Percentiles rank a stretch among this genome's conserved stretches.
These are phyloP conservation scores for Oemleria cerasiformis DNA, from an alignment of 306 rosid species.

Conservation along the genomic window DNA sequence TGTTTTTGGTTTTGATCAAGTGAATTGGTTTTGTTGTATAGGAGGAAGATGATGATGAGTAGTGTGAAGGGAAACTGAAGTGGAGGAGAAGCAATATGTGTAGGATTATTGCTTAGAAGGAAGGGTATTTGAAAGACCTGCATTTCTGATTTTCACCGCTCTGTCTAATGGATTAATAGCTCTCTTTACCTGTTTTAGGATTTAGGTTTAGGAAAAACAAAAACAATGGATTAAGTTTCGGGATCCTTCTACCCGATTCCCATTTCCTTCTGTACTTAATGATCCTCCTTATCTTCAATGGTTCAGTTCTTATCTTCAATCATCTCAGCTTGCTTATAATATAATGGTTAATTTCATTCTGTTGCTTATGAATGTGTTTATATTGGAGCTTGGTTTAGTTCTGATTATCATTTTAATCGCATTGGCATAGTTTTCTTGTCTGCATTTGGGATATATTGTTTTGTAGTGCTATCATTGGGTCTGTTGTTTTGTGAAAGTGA, in stretches of 20 bases:
- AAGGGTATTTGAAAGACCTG: neutral
- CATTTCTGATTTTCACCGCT: conserved; percentile 22
- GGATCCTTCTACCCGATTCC: conserved; percentile 10
- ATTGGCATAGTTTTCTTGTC: neutral
- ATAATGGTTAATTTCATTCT: no score
- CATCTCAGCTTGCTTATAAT: conserved; percentile 9
- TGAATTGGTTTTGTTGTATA: neutral
- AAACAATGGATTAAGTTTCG: conserved; percentile 1
- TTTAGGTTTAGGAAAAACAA: conserved; percentile 29
- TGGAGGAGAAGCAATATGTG: conserved; percentile 12
- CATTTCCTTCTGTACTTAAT: conserved; percentile 30
- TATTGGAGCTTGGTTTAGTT: no score
- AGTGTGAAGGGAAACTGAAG: neutral
- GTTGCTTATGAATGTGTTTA: no score
- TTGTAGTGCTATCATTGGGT: no score
- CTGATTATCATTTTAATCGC: neutral
- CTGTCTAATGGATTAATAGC: conserved; percentile 15
- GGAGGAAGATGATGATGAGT: conserved; percentile 60
- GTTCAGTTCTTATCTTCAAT: neutral
- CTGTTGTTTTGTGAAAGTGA: no score
- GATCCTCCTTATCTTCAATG: conserved; percentile 16
- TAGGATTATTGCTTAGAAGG: conserved; percentile 27
- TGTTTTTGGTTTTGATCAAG: neutral
- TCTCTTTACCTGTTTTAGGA: conserved; percentile 18
- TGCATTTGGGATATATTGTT: neutral